Evolutionary conservation across 2,329 filamentous ascomycete genomes (phyloP).

Genomic region (Talaromyces sp.): DNA sequence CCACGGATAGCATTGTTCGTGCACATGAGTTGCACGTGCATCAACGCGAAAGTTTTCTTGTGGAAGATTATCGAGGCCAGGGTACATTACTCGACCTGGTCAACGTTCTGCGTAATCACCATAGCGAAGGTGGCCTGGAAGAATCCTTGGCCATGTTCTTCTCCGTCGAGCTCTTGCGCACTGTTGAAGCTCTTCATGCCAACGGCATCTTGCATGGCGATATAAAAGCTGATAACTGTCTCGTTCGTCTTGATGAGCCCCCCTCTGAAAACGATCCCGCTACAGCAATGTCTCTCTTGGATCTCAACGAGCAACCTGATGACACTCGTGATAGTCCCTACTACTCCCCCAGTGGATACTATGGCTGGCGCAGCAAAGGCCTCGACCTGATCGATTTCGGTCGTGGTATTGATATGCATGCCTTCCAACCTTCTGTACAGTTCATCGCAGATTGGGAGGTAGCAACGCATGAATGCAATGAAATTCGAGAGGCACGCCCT

Average conservation of each 20-base stretch:
- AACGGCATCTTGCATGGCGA: constrained; percentile 86
- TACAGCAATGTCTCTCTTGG: constrained; percentile 32
- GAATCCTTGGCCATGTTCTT: constrained; percentile 95
- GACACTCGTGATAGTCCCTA: constrained; percentile 45
- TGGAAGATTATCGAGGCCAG: constrained; percentile 85
- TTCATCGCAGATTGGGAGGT: constrained; percentile 98
- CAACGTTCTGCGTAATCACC: constrained; percentile 72
- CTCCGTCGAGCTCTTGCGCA: constrained; percentile 84
- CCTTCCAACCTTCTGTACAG: constrained; percentile 73
- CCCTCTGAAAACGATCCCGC: constrained; percentile 31
- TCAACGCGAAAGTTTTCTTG: constrained; percentile 82
- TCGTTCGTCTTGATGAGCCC: constrained; percentile 73
- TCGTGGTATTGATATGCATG: constrained; percentile 88
- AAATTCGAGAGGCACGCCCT: constrained; percentile 89
- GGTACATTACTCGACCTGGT: constrained; percentile 94
- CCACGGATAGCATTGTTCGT: constrained; percentile 74
- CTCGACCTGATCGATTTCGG: constrained; percentile 92
- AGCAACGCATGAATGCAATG: constrained; percentile 81
- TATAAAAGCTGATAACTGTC: constrained; percentile 92
- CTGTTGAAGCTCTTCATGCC: constrained; percentile 81
- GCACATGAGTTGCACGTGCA: constrained; percentile 93
- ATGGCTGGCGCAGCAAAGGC: constrained; percentile 80
- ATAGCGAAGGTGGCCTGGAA: constrained; percentile 72
- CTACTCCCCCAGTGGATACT: constrained; percentile 72
- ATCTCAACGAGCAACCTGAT: constrained; percentile 24